Conservation (phyloP, 2,329 filamentous ascomycete genomes). For the Pseudogymnoascus sp. region DNA sequence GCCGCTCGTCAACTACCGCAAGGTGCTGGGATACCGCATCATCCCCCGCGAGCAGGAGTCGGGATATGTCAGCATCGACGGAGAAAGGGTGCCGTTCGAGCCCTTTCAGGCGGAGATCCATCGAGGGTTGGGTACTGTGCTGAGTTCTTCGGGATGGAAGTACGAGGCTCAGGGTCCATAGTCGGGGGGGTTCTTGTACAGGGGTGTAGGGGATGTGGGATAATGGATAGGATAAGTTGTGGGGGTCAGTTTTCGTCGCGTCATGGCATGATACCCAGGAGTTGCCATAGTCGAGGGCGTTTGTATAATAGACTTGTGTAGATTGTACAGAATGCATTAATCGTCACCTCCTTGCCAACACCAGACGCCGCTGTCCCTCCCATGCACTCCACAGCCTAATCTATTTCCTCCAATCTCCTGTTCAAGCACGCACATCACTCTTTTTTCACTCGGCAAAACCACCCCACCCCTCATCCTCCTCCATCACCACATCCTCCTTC, state of each 20-base stretch:
- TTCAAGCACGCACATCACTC: neutral
- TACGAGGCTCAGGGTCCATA: slow-evolving; percentile 58
- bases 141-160: slow-evolving; percentile 61
- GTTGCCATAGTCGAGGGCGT: neutral
- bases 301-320: slow-evolving; percentile 8
- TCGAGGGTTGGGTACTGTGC: slow-evolving; percentile 68
- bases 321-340: slow-evolving; percentile 15
- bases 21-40: slow-evolving; percentile 80
- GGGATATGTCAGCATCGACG: slow-evolving; percentile 90
- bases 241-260: slow-evolving; percentile 13
- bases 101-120: slow-evolving; percentile 90
- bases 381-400: neutral
- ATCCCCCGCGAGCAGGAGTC: slow-evolving; percentile 61
- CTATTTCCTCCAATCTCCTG: neutral
- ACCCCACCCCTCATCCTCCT: slow-evolving; percentile 31
- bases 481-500: slow-evolving; percentile 31
- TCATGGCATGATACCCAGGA: slow-evolving; percentile 17
- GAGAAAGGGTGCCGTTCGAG: slow-evolving; percentile 76
- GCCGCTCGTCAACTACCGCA: slow-evolving; percentile 68
- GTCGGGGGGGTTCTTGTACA: neutral
- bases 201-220: neutral
- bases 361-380: slow-evolving; percentile 5
- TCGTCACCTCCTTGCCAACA: slow-evolving; percentile 21
- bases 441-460: slow-evolving; percentile 25
- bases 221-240: neutral